phyloP scores from a whole-genome alignment of 225 moss, liverwort and hornwort genomes.

The Pseudisothecium myosuroides region DNA sequence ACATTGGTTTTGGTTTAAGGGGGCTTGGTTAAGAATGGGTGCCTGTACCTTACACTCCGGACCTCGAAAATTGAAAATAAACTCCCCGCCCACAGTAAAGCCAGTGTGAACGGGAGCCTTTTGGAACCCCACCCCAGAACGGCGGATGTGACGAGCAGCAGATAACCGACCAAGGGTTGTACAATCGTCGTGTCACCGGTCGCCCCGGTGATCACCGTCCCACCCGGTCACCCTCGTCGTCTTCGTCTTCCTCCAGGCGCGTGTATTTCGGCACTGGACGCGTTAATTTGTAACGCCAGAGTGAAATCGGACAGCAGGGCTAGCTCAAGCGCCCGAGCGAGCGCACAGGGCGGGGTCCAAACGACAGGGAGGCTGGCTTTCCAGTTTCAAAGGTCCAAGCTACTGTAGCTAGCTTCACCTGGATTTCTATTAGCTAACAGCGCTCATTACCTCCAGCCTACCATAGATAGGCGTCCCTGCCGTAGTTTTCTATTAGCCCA shows the following conservation, averaged over 20 bases:
- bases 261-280: background rate
- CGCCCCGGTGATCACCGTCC: background rate
- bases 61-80: background rate
- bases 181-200: background rate
- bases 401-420: no score
- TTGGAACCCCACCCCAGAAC: background rate
- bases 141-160: background rate
- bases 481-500: background rate
- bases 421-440: background rate
- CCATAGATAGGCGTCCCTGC: background rate
- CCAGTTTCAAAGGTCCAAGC: background rate
- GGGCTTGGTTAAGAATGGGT: background rate
- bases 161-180: background rate
- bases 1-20: background rate
- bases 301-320: background rate
- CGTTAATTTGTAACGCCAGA: background rate
- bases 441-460: background rate
- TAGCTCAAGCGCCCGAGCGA: background rate
- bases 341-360: background rate
- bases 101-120: background rate
- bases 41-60: background rate
- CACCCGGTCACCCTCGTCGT: background rate
- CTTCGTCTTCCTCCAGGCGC: background rate
- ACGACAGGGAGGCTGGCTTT: background rate
- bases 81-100: no score